Conservation (phyloP, 371 early-diverging fungal species). For the Apophysomyces elegans region DNA sequence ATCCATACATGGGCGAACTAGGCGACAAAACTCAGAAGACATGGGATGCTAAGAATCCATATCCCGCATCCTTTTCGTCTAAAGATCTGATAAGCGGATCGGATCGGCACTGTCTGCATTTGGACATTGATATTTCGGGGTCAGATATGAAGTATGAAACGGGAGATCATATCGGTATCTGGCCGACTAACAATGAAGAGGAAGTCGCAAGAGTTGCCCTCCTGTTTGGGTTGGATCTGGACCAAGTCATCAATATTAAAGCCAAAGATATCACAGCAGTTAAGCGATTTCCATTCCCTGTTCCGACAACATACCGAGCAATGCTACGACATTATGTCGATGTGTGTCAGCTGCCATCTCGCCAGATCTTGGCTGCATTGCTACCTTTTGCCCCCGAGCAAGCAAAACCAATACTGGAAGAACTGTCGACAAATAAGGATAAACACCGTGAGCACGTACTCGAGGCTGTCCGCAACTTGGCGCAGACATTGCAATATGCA, state of each 20-base stretch:
- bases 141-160: conserved; percentile 79
- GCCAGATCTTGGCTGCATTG: conserved; percentile 54
- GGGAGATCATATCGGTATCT: conserved; percentile 93
- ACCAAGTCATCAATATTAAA: conserved; percentile 57
- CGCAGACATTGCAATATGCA: conserved; percentile 52
- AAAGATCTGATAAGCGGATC: conserved; percentile 52
- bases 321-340: conserved; percentile 89
- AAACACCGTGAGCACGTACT: conserved; percentile 59
- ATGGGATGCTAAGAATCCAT: conserved; percentile 80
- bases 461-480: conserved; percentile 63
- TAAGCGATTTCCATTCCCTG: conserved; percentile 79
- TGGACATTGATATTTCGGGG: conserved; percentile 84
- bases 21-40: conserved; percentile 40
- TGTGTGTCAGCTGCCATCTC: conserved; percentile 67
- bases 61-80: conserved; percentile 54
- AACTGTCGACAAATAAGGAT: conserved; percentile 69
- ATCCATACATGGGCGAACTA: conserved; percentile 59
- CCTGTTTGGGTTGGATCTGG: conserved; percentile 64
- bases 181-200: conserved; percentile 78
- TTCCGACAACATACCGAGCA: conserved; percentile 78
- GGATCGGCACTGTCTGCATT: conserved; percentile 83
- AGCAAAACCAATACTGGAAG: conserved; percentile 50
- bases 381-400: conserved; percentile 55
- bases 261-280: conserved; percentile 59
- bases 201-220: conserved; percentile 66